Evolutionary conservation across 768 basidiomycete genomes (phyloP).

Genomic region (Rhizopogon roseolus): DNA sequence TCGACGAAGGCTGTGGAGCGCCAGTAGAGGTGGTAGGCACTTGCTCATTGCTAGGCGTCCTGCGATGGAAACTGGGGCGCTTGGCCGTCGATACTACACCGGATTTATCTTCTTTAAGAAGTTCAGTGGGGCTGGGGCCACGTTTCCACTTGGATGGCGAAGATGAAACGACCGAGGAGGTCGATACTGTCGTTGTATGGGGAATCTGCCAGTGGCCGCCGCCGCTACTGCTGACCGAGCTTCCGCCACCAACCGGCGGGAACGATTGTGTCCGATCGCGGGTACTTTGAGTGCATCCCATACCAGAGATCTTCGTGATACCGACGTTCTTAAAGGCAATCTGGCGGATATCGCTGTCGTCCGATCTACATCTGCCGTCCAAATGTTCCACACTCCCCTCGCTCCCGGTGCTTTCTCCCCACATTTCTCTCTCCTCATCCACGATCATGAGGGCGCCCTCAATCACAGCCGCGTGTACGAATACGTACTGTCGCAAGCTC

Average conservation of each 20-base stretch:
- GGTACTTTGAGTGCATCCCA: not conserved
- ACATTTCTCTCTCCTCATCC: constrained; percentile 58
- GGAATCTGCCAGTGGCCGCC: constrained; percentile 2
- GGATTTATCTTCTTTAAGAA: constrained; percentile 53
- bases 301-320: not conserved
- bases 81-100: constrained; percentile 57
- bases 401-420: constrained; percentile 18
- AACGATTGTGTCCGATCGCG: constrained; percentile 6
- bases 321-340: constrained; percentile 1
- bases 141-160: constrained; percentile 53
- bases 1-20: constrained; percentile 3
- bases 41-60: constrained; percentile 15
- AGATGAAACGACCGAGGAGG: constrained; percentile 12
- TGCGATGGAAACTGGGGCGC: constrained; percentile 62
- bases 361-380: constrained; percentile 14
- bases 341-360: constrained; percentile 9
- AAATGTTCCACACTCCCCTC: constrained; percentile 14
- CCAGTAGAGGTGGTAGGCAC: constrained; percentile 4
- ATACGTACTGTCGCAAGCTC: constrained; percentile 91
- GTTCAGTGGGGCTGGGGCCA: constrained; percentile 67
- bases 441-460: constrained; percentile 75
- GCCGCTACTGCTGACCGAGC: constrained; percentile 3
- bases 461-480: constrained; percentile 82
- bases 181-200: constrained; percentile 5
- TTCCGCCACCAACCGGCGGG: constrained; percentile 3